Evolutionary conservation across 2,329 filamentous ascomycete genomes (phyloP).

Genomic region (Aureobasidium sp.): DNA sequence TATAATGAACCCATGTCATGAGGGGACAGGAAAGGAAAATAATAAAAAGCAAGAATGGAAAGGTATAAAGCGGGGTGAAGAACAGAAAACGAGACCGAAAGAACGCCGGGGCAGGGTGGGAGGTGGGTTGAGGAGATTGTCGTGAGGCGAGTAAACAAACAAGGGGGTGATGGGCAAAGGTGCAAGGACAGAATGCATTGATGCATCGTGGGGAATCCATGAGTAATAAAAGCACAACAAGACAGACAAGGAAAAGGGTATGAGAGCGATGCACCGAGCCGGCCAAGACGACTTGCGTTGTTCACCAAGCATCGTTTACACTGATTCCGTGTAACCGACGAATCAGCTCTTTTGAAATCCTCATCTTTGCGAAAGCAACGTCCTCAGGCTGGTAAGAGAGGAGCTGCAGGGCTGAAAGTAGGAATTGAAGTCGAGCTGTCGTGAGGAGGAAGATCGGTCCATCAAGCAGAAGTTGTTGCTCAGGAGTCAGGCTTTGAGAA

Average conservation of each 20-base stretch:
- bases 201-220: conserved; percentile 8
- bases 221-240: neutral
- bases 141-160: conserved; percentile 1
- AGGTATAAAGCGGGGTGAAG: conserved; percentile 6
- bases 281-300: neutral
- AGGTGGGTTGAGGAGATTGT: neutral
- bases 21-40: conserved; percentile 1
- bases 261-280: neutral
- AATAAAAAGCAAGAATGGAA: conserved; percentile 9
- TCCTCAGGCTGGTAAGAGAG: neutral
- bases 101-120: neutral
- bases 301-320: neutral
- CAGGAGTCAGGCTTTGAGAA: neutral
- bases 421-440: neutral
- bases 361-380: neutral
- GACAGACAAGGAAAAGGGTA: neutral
- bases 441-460: neutral
- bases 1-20: conserved; percentile 9
- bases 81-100: neutral
- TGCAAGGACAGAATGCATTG: conserved; percentile 8
- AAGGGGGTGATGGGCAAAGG: neutral
- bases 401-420: neutral
- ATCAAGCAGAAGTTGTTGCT: neutral
- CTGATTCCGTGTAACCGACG: neutral
- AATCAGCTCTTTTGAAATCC: neutral